Evolutionary conservation across 2,329 filamentous ascomycete species (phyloP), one percentile per base, ranked within the genome.

Genomic region (Xylariaceae sp.): DNA sequence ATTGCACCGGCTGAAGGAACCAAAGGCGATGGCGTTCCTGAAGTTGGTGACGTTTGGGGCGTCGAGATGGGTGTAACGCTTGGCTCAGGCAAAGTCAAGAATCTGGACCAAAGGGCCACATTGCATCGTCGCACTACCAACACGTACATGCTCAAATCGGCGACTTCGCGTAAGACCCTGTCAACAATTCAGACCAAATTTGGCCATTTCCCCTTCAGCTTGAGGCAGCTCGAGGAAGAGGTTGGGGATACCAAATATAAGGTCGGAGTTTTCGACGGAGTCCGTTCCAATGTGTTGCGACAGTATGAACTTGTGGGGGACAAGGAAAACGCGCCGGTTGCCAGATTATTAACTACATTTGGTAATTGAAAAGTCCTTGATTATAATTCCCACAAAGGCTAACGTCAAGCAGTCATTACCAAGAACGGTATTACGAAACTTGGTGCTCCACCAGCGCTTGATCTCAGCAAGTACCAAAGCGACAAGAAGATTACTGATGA

Each of bases 401-500:
- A 63, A 63, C 43, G 18, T 48, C 26, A 47, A 55, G 47, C 62
- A 96, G 94, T 90, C 57, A 91, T 99, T 72, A 96, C 91, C 67
- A 99, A 99, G 84, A 96, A 97, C 72, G 94, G 94, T 63, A 79
- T 99, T 67, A 90, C 88, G 68, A 89, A 89, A 76, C 78, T 99
- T 54, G 86, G 89, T 65, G 86, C 82, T 22, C 86, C 94, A 32
- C 84, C 88, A 58, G 72, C 85, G 19, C 80, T 87, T 60, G 90
- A 97, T 69, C 71, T 94, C 58, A 82, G 80, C 70, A 91, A 92
- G 78, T 84, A 87, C 80, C 87, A 96, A 82, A 87, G 89, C 32
- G 92, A 97, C 73, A 97, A 97, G 84, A 96, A 96, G 83, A 96
- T 99, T 68, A 87, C 85, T 62, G 92, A 97, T 61, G 90, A 95